Base-by-base conservation (phyloP, 768 basidiomycete species). In the Phlebiopsis flavidoalba region DNA sequence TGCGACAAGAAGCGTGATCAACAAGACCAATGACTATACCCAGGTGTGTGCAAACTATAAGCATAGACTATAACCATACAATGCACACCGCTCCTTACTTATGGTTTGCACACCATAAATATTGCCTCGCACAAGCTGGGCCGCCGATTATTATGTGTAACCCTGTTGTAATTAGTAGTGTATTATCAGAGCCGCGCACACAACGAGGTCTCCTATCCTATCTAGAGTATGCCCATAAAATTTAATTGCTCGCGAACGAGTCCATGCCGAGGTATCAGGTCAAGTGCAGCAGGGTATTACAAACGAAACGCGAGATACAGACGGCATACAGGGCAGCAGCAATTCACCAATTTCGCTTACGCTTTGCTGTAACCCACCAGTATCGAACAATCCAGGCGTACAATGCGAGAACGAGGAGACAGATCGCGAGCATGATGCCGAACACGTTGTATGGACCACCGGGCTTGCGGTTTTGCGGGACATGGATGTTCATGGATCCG, bases 331-430 rank as follows among this genome's bases (percentile, higher is more conserved):
- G 26, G 6, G 6, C 26, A 31, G 26, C 26, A 31, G n/a, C n/a
- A 6, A 14, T 5, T 45, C 22, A 60, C 63, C 48, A 58, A 33
- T 49, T 59, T n/a, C 60, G 62, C 60, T 70, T 79, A 66, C 72
- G 66, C 68, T 81, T 82, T 10, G 85, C 84, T 53, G 73, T 73
- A 40, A 76, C 73, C 83, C 85, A 86, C 91, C 90, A 91, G 59
- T 76, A 75, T 40, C 85, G 76, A 4, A 90, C 81, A 37, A 86
- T 54, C 3, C 47, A 53, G 2, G 82, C 65, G 66, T 82, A 85
- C 0, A 71, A 66, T 21, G 69, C 66, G n/a, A 82, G 70, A 37
- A 88, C 76, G 14, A 80, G 26, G 24, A 64, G 12, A 26, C 36
- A 47, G n/a, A 79, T 63, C 6, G 79, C 74, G 10, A 81, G 60